Base-by-base conservation (phyloP, 2,329 filamentous ascomycete genomes). In the Microdochium nivale region DNA sequence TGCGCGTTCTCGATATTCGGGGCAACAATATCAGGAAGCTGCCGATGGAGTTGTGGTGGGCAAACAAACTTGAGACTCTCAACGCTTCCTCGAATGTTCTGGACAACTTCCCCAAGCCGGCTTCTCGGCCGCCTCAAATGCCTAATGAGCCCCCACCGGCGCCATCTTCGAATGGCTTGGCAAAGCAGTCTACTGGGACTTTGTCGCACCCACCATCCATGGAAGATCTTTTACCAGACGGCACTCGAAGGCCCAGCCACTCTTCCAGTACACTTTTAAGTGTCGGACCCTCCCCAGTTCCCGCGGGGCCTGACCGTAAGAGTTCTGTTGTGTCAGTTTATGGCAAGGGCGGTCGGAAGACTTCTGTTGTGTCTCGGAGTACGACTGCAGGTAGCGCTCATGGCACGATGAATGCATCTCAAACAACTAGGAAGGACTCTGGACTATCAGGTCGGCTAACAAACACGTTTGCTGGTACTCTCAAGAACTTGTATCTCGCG, bases 71-170 rank as follows among this genome's bases (percentile, higher is more conserved):
- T 51, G 91, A 97, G 67, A 92, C 87, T 0, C 79, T 99, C 53
- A 99, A 99, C 60, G 85, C 95, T 13, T 97, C 92, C 0, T 96
- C 94, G 11, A 99, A 99, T 60, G 86, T 97, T 7, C 76, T 99
- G 21, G 87, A 91, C 49, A 83, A 81, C 40, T 97, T 99, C 64
- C 94, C 94, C 1, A 96, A 95, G 64, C 89, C 89, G 23, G 79
- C 84, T 1, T 86, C 86, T 9, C 83, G 88, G 48, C 73, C 83
- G 47, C 80, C 84, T 19, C 82, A 86, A 49, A 68, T 78, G 10
- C 79, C 80, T 2, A 76, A 75, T 9, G 80, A 83, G 27, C 65
- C 76, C 24, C 55, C 63, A 5, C 49, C 56, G 5, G 49, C 63
- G 1, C 67, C 69, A 11, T 64, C 65, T 5, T 44, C 40, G 8